Evolutionary conservation across 805 yeast species (phyloP).

Genomic region (Komagataella pseudopastoris): DNA sequence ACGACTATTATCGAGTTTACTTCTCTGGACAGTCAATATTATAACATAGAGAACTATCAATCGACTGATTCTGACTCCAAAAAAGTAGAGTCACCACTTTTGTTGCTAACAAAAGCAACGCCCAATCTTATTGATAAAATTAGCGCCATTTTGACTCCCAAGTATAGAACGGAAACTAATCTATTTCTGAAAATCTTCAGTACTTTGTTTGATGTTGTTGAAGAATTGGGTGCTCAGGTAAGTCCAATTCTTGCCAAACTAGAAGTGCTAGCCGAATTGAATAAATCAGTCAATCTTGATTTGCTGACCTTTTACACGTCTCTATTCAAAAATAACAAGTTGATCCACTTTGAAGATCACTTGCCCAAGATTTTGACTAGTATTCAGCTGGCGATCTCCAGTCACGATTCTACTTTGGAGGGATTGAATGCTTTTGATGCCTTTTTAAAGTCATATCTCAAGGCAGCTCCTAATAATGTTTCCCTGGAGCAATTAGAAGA

Average conservation of each 20-base stretch:
- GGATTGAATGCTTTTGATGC: conserved; percentile 10
- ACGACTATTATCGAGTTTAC: conserved; percentile 23
- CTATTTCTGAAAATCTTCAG: conserved; percentile 12
- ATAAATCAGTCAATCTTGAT: conserved; percentile 16
- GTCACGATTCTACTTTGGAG: conserved; percentile 18
- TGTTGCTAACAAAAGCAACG: neutral
- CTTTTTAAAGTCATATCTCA: conserved; percentile 7
- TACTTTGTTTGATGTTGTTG: conserved; percentile 13
- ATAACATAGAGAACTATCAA: conserved; percentile 13
- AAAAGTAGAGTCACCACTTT: neutral
- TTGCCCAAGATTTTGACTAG: conserved; percentile 9
- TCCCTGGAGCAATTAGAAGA: neutral
- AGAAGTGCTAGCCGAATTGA: conserved; percentile 8
- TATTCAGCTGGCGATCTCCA: conserved; percentile 11
- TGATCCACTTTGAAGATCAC: conserved; percentile 15
- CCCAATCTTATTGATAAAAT: neutral
- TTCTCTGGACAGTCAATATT: conserved; percentile 16
- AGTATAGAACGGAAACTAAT: conserved; percentile 3
- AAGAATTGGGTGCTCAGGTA: conserved; percentile 11
- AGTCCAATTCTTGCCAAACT: conserved; percentile 7
- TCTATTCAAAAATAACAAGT: conserved; percentile 16
- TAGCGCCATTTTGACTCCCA: conserved; percentile 4
- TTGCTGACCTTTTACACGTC: conserved; percentile 22
- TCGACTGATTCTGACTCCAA: conserved; percentile 7
- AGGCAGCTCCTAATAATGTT: neutral